Evolutionary conservation across 2,329 filamentous ascomycete genomes (phyloP).

Genomic region (Fragosphaeria purpurea): DNA sequence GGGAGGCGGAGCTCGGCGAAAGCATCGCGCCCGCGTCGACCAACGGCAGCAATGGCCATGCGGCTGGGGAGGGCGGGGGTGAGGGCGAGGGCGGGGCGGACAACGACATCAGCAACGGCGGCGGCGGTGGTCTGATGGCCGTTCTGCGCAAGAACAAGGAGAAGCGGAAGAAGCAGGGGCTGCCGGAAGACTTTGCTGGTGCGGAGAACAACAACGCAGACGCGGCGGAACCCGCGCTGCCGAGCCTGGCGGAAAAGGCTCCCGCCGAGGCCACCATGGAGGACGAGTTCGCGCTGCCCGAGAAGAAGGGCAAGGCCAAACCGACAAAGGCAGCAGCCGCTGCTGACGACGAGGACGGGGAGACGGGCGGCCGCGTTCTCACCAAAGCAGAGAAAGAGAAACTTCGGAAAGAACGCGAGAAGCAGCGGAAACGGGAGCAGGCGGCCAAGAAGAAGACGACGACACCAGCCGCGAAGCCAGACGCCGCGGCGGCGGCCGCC

Average conservation of each 20-base stretch:
- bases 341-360: conserved; percentile 40
- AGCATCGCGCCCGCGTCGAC: conserved; percentile 51
- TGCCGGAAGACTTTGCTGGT: conserved; percentile 61
- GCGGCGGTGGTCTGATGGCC: conserved; percentile 63
- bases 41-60: conserved; percentile 9
- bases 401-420: conserved; percentile 95
- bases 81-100: conserved; percentile 37
- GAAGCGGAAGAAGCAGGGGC: conserved; percentile 85
- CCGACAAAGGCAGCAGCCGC: conserved; percentile 32
- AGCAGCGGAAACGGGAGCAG: conserved; percentile 98
- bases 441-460: conserved; percentile 74
- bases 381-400: conserved; percentile 99
- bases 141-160: conserved; percentile 72
- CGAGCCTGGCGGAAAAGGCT: conserved; percentile 53
- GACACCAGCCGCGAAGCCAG: conserved; percentile 27
- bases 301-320: conserved; percentile 53
- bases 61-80: conserved; percentile 33
- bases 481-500: conserved; percentile 35
- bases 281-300: conserved; percentile 75
- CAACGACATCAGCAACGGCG: conserved; percentile 39
- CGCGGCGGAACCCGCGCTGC: conserved; percentile 23
- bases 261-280: conserved; percentile 74
- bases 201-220: conserved; percentile 38
- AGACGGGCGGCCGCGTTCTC: conserved; percentile 59
- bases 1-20: conserved; percentile 89